phyloP scores from a whole-genome alignment of 257 asterid species.

The Nicotiana attenuata region DNA sequence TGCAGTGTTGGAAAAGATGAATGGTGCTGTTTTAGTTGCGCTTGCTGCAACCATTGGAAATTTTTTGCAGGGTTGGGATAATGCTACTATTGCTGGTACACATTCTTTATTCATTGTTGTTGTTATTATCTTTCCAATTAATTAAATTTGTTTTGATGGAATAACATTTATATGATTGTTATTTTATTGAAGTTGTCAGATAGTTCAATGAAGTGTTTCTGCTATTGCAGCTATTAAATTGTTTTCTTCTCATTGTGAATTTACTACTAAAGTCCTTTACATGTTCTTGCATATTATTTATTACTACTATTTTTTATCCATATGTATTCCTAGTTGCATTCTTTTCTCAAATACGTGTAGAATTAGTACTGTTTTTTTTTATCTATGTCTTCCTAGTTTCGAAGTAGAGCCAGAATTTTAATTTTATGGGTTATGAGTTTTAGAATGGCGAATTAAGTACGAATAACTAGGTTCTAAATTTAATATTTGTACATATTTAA shows the following conservation, averaged over 20 bases:
- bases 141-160: background rate
- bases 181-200: background rate
- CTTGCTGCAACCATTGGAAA: slow-evolving; percentile 75
- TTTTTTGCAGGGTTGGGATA: slow-evolving; percentile 85
- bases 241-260: background rate
- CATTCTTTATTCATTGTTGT: background rate
- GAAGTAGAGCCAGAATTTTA: too few species aligned
- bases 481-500: too few species aligned
- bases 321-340: background rate
- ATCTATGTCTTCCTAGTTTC: too few species aligned
- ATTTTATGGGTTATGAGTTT: too few species aligned
- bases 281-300: background rate
- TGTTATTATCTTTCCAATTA: background rate
- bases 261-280: background rate
- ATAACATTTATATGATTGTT: background rate
- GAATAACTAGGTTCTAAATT: too few species aligned
- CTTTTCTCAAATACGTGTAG: background rate
- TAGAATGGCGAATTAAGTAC: too few species aligned
- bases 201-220: background rate
- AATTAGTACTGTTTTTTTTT: background rate
- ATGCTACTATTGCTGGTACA: slow-evolving; percentile 81
- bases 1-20: slow-evolving; percentile 35
- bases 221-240: background rate
- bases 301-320: background rate
- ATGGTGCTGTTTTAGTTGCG: slow-evolving; percentile 74